Percentiles rank a stretch among this genome's conserved stretches.
Evolutionary conservation across 768 basidiomycete species (phyloP).

Genomic region (Guyanaporus albipodus): DNA sequence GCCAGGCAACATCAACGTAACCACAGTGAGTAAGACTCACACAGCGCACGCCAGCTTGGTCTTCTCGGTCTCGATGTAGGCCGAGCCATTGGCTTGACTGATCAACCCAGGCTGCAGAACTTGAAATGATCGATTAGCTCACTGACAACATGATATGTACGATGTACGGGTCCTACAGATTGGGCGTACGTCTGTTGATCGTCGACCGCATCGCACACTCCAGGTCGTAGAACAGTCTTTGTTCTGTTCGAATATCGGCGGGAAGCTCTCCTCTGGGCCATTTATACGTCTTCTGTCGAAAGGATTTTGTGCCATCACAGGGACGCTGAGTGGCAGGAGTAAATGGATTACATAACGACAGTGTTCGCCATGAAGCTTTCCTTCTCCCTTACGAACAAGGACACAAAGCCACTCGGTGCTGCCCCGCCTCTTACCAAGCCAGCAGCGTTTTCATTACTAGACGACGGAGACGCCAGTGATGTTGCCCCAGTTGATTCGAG

Average conservation of each 20-base stretch:
- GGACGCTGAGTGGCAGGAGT: neutral
- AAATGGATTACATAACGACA: conserved; percentile 24
- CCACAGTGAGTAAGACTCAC: conserved; percentile 44
- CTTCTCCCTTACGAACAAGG: conserved; percentile 64
- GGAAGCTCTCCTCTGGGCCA: conserved; percentile 80
- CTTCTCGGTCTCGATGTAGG: conserved; percentile 89
- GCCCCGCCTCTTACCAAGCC: conserved; percentile 55
- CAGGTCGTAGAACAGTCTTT: conserved; percentile 22
- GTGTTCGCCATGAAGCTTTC: conserved; percentile 73
- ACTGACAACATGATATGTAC: neutral
- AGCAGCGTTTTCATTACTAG: conserved; percentile 57
- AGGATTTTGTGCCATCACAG: conserved; percentile 45
- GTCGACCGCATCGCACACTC: conserved; percentile 46
- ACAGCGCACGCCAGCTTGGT: conserved; percentile 96
- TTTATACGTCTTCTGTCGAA: conserved; percentile 88
- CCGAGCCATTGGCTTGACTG: conserved; percentile 92
- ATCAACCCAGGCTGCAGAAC: conserved; percentile 89
- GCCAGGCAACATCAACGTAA: neutral
- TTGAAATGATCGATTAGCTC: conserved; percentile 31
- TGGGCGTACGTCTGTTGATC: conserved; percentile 66
- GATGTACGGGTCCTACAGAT: conserved; percentile 68
- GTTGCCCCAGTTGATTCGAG: conserved; percentile 43
- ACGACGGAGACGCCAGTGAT: conserved; percentile 58
- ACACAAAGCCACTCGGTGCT: conserved; percentile 52
- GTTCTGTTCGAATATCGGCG: conserved; percentile 54